Evolutionary conservation across 768 basidiomycete genomes (phyloP).

Genomic region (Boletus subparvulus): DNA sequence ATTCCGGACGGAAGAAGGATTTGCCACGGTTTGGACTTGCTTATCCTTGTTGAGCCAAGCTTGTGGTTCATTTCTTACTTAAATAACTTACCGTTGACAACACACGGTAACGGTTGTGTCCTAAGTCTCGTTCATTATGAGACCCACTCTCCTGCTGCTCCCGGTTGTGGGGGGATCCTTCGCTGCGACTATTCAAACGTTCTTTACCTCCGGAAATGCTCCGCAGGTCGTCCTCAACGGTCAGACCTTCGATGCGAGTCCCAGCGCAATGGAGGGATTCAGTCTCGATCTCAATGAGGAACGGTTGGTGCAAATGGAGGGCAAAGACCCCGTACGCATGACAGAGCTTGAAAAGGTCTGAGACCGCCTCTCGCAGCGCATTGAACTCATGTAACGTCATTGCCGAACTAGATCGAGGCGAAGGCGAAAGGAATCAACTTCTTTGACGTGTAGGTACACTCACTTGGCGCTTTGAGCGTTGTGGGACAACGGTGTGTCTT

Average conservation of each 20-base stretch:
- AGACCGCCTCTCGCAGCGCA: too few relatives aligned
- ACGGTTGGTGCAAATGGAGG: constrained; percentile 76
- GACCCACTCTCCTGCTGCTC: constrained; percentile 15
- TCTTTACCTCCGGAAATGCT: constrained; percentile 1
- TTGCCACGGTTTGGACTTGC: constrained; percentile 9
- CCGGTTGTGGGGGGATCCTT: constrained; percentile 20
- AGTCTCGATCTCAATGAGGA: constrained; percentile 68
- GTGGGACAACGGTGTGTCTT: constrained; percentile 7
- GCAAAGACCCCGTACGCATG: constrained; percentile 71
- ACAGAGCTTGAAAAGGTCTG: constrained; percentile 86
- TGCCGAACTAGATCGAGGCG: constrained; percentile 56
- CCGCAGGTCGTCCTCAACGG: constrained; percentile 30
- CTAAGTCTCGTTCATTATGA: too few relatives aligned
- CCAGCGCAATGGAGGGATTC: constrained; percentile 45
- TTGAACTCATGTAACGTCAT: not conserved
- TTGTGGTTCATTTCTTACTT: not conserved
- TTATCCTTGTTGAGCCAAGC: constrained; percentile 7
- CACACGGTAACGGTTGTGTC: too few relatives aligned
- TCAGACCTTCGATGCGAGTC: constrained; percentile 22
- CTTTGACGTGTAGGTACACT: constrained; percentile 72
- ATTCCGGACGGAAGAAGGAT: not conserved
- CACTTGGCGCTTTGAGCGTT: not conserved
- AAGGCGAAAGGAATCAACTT: constrained; percentile 79
- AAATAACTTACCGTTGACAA: too few relatives aligned
- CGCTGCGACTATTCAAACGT: constrained; percentile 17